Conservation (phyloP, 2,329 filamentous ascomycete genomes). For the Fusarium sp. region DNA sequence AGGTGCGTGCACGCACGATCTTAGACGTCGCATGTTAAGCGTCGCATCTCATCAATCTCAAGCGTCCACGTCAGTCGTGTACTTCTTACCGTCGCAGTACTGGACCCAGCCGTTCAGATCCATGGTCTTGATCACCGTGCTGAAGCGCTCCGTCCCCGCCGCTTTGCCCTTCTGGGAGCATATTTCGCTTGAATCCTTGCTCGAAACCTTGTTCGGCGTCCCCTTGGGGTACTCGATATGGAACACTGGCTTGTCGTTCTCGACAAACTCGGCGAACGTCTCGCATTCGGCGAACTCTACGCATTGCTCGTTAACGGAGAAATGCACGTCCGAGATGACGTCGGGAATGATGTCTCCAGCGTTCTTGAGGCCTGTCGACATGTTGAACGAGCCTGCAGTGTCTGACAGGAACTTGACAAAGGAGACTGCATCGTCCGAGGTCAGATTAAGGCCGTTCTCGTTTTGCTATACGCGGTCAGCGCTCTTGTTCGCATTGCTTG, state of each 20-base stretch:
- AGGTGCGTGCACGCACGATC: background rate
- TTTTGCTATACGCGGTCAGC: conserved; percentile 54
- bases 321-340: conserved; percentile 64
- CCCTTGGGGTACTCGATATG: conserved; percentile 76
- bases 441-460: conserved; percentile 71
- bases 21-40: conserved; percentile 1
- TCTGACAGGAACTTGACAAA: conserved; percentile 70
- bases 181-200: conserved; percentile 48
- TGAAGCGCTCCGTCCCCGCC: conserved; percentile 62
- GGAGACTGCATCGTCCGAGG: conserved; percentile 63
- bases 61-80: conserved; percentile 36
- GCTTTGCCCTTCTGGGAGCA: conserved; percentile 56
- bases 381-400: conserved; percentile 62
- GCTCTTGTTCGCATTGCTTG: conserved; percentile 32
- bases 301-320: conserved; percentile 78
- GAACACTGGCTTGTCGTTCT: conserved; percentile 74
- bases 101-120: conserved; percentile 71
- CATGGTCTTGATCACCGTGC: conserved; percentile 74
- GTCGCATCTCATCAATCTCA: conserved; percentile 1
- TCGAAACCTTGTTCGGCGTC: conserved; percentile 50
- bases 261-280: conserved; percentile 66
- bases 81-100: conserved; percentile 59
- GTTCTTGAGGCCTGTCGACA: conserved; percentile 77
- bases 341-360: conserved; percentile 66
- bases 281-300: conserved; percentile 68